Percentiles rank a stretch among this genome's conserved stretches.
phyloP scores from a whole-genome alignment of 23 red algal genomes.

The Gracilaria caudata region DNA sequence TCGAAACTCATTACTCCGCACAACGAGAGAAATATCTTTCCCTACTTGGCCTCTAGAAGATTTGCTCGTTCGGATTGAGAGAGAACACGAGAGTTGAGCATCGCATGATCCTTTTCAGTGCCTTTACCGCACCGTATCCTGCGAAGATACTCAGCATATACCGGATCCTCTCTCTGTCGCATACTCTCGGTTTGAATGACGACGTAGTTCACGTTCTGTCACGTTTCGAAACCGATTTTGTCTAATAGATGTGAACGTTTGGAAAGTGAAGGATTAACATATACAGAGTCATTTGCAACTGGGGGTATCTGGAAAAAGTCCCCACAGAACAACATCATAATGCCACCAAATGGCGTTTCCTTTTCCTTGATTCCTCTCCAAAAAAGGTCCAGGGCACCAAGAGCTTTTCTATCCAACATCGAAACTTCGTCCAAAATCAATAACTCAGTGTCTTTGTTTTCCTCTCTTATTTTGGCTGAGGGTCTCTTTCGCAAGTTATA shows the following conservation, averaged over 20 bases:
- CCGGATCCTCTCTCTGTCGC: background rate
- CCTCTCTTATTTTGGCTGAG: background rate
- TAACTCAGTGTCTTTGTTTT: background rate
- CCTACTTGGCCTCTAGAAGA: background rate
- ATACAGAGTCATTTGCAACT: constrained; percentile 12
- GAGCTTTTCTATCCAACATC: background rate
- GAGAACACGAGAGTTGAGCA: background rate
- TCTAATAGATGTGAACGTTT: background rate
- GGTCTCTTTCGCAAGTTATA: background rate
- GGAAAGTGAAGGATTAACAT: background rate
- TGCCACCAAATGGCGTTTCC: background rate
- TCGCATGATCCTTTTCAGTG: background rate
- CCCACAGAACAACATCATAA: background rate
- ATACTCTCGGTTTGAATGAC: background rate
- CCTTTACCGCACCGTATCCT: background rate
- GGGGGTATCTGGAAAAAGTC: background rate
- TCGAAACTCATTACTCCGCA: background rate
- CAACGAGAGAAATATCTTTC: background rate
- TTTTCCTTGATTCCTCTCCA: background rate
- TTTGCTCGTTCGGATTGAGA: background rate
- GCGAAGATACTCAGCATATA: background rate
- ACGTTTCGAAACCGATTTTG: background rate
- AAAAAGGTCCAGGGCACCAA: background rate
- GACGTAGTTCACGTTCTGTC: background rate
- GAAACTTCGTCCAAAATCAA: constrained; percentile 5